Percentiles rank a stretch among this genome's conserved stretches.
Evolutionary conservation across 1,139 yeast genomes (phyloP).

Genomic region (Hanseniaspora sp.): DNA sequence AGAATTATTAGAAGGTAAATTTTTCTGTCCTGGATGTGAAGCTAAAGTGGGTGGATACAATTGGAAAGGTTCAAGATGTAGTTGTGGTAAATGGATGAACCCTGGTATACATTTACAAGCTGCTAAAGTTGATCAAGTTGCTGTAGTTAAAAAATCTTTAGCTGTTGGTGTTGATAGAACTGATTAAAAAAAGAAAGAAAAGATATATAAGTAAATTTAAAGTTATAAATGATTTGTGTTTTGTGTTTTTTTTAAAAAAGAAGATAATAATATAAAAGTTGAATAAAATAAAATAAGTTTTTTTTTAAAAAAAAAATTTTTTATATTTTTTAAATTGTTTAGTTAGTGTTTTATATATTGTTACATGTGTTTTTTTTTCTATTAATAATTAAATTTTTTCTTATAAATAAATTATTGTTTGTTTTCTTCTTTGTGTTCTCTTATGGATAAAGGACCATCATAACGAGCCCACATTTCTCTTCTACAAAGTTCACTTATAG

Average conservation of each 20-base stretch:
- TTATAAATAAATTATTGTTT: background rate
- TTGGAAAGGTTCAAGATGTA: conserved; percentile 92
- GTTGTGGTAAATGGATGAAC: conserved; percentile 92
- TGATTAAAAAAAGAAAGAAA: conserved; percentile 1
- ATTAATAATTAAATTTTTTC: no score
- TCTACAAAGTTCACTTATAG: background rate
- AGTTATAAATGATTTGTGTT: no score
- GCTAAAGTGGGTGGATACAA: conserved; percentile 80
- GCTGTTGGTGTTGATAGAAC: conserved; percentile 25
- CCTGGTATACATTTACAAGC: conserved; percentile 80
- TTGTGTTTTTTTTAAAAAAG: no score
- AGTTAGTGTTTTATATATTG: no score
- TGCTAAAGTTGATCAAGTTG: conserved; percentile 65
- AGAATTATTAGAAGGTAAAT: conserved; percentile 71
- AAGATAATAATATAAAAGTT: no score
- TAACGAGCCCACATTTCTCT: background rate
- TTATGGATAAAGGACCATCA: background rate
- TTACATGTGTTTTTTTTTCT: background rate
- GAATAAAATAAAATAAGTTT: no score
- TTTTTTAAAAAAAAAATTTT: no score
- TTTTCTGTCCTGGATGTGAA: conserved; percentile 71
- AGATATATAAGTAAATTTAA: no score
- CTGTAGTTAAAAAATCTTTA: conserved; percentile 21
- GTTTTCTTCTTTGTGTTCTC: background rate
- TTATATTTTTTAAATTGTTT: no score